Percentiles rank a stretch among this genome's conserved stretches.
phyloP scores from a whole-genome alignment of 352 stramenopile genomes.

The Phytophthora multivora region DNA sequence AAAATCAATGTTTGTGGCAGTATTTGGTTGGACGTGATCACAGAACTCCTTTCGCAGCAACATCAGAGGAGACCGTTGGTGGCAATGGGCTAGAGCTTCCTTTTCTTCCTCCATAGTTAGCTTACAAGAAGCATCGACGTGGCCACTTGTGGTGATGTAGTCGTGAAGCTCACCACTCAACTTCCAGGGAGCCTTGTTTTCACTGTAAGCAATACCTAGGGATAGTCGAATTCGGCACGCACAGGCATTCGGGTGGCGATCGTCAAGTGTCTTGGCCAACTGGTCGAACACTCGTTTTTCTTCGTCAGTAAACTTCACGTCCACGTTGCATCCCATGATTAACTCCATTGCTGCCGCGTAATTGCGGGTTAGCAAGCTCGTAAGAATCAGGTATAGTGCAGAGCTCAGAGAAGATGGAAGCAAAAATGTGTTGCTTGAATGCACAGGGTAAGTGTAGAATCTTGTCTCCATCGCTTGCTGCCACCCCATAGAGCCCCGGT shows the following conservation, averaged over 20 bases:
- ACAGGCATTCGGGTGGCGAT: constrained; percentile 95
- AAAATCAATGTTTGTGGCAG: constrained; percentile 46
- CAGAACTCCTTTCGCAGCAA: constrained; percentile 73
- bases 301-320: constrained; percentile 95
- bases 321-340: constrained; percentile 95
- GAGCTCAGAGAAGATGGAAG: constrained; percentile 96
- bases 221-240: constrained; percentile 93
- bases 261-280: constrained; percentile 93
- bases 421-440: constrained; percentile 95
- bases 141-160: constrained; percentile 91
- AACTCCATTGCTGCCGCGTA: constrained; percentile 97
- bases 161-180: constrained; percentile 75
- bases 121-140: constrained; percentile 93
- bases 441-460: constrained; percentile 98
- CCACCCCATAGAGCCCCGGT: constrained; percentile 81
- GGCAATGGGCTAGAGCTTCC: constrained; percentile 83
- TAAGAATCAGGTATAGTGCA: constrained; percentile 98
- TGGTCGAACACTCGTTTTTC: constrained; percentile 98
- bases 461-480: constrained; percentile 91
- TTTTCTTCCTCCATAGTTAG: constrained; percentile 95
- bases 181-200: constrained; percentile 92
- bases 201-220: constrained; percentile 88
- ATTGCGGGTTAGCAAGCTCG: constrained; percentile 94
- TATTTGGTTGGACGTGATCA: constrained; percentile 46
- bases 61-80: constrained; percentile 72